A percentile compares a stretch with the other conserved stretches of the same genome.
Conservation (phyloP, 441 rosid species). For the Jatropha multifida region DNA sequence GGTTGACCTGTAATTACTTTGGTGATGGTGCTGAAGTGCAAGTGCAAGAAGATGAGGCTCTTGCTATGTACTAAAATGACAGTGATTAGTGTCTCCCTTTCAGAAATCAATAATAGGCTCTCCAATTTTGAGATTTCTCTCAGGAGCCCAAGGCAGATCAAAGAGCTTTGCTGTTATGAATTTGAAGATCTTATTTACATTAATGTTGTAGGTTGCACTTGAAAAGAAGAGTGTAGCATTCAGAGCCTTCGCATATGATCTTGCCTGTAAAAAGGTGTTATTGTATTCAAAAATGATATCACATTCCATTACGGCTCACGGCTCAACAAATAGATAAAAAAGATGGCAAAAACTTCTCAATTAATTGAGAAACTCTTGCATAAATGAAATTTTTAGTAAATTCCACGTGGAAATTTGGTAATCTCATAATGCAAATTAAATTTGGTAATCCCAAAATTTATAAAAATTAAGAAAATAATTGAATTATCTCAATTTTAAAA, state of each 20-base stretch:
- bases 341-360: no score
- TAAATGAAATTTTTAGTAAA: no score
- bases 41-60: not conserved
- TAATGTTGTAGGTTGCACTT: slow-evolving; percentile 82
- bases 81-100: not conserved
- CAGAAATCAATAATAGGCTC: slow-evolving; percentile 88
- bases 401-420: no score
- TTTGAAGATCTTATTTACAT: slow-evolving; percentile 89
- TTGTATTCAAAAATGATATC: no score
- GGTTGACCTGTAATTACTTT: slow-evolving; percentile 5
- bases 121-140: slow-evolving; percentile 74
- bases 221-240: slow-evolving; percentile 89
- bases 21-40: not conserved
- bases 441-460: no score
- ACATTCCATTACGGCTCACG: no score
- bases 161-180: slow-evolving; percentile 87
- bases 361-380: no score
- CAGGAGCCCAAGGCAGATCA: slow-evolving; percentile 76
- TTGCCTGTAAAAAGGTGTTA: slow-evolving; percentile 44
- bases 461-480: no score
- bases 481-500: no score
- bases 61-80: not conserved
- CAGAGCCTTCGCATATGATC: slow-evolving; percentile 74
- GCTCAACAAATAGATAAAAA: no score
- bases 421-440: no score